Base-by-base conservation (phyloP, 192 early-diverging fungal genomes). In the Kappamyces sp. region DNA sequence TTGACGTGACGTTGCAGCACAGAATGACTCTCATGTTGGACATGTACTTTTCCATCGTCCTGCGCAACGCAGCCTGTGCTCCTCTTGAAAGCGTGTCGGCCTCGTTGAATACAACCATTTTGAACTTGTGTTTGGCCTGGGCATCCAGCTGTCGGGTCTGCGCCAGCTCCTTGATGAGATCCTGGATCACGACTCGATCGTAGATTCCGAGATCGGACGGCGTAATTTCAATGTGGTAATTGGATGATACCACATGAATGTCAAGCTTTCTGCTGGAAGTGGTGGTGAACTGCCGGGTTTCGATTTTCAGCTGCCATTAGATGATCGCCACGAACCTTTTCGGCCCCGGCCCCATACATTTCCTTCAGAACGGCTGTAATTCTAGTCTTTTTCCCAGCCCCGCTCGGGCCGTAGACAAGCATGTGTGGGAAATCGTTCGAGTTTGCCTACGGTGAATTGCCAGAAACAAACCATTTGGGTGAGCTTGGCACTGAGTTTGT, bases 1-100 rank as follows among this genome's bases (percentile, higher is more conserved):
- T 92, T 43, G 85, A 87, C 1, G 91, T 90, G 15, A 83, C 84
- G 51, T 87, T 92, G 60, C 87, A 88, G 71, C 93, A 96, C 59
- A 99, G 67, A 60, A 99, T 92, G 40, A 99, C 74, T 23, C 97
- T 86, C 55, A 97, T 73, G 69, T 93, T 96, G 54, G 65, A 66
- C 81, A 90, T 91, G 70, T 99, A 98, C 75, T 97, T 98, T 73
- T 99, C 97, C 97, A 99, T 99, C 2, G 97, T 99, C n/a, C 97
- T 78, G 55, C 97, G 85, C 55, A 99, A 80, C 32, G 87, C 94
- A 37, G 92, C 87, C 72, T 99, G 97, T 9, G 97, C 94, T 50
- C 95, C 92, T 41, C 87, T 77, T 36, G 85, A 83, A 51, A 99
- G 77, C 44, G 72, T 61, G 66, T 98, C 93, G 2, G 97, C 94